Conservation (phyloP, 805 yeast genomes). For the Metschnikowia vanudenii region DNA sequence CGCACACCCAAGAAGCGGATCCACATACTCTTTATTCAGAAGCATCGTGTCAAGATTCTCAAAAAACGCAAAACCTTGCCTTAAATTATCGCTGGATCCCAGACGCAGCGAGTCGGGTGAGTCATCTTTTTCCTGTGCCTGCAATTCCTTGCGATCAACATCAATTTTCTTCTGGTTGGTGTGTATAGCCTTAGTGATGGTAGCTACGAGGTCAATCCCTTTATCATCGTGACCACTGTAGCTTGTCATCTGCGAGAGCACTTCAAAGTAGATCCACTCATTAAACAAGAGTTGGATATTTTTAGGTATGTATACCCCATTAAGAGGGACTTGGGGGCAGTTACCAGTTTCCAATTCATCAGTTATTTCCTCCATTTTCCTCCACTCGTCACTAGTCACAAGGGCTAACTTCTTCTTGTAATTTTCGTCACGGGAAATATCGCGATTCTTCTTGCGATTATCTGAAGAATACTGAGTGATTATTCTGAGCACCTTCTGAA, state of each 20-base stretch:
- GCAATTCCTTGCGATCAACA: constrained; percentile 5
- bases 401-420: constrained; percentile 28
- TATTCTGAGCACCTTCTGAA: constrained; percentile 42
- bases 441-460: background rate
- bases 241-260: constrained; percentile 62
- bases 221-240: constrained; percentile 45
- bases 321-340: background rate
- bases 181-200: constrained; percentile 36
- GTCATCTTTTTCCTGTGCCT: constrained; percentile 3
- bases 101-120: constrained; percentile 27
- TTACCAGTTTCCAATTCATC: background rate
- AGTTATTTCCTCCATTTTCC: constrained; percentile 19
- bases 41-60: constrained; percentile 41
- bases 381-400: constrained; percentile 35
- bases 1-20: constrained; percentile 67
- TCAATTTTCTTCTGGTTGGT: constrained; percentile 20
- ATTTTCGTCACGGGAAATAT: constrained; percentile 1
- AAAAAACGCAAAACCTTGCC: constrained; percentile 27
- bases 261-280: constrained; percentile 69
- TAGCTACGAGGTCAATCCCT: constrained; percentile 42
- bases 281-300: constrained; percentile 54
- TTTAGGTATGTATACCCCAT: constrained; percentile 32
- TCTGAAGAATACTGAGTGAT: constrained; percentile 23
- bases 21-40: constrained; percentile 44
- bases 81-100: constrained; percentile 14